phyloP scores from a whole-genome alignment of 2,329 filamentous ascomycete genomes.

The Drechslerella coelobrocha region DNA sequence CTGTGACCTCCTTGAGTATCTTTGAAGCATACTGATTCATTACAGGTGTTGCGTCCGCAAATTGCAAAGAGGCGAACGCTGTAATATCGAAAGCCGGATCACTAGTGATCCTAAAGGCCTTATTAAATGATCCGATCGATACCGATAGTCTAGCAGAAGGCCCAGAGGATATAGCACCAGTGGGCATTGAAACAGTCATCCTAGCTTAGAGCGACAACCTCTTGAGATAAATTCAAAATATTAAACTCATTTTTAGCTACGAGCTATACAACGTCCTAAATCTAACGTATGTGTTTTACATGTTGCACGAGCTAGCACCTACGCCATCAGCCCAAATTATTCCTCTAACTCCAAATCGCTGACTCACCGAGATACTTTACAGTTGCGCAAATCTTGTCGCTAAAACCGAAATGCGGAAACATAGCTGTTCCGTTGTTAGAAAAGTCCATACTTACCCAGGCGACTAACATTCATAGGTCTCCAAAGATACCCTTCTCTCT shows the following conservation, averaged over 20 bases:
- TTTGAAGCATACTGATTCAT: conserved; percentile 15
- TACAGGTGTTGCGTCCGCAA: conserved; percentile 39
- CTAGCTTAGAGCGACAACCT: conserved; percentile 66
- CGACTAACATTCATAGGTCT: conserved; percentile 21
- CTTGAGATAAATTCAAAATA: neutral
- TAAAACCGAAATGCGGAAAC: too few species aligned
- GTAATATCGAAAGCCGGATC: conserved; percentile 46
- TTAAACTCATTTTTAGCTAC: too few species aligned
- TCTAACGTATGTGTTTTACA: too few species aligned
- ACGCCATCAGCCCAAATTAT: too few species aligned
- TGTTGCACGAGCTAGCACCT: too few species aligned
- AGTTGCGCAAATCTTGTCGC: too few species aligned
- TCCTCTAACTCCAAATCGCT: too few species aligned
- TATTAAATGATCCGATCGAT: conserved; percentile 80
- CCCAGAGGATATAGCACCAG: conserved; percentile 72
- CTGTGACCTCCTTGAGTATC: conserved; percentile 59
- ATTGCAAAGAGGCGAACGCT: conserved; percentile 43
- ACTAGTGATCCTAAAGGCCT: conserved; percentile 69
- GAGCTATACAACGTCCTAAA: too few species aligned
- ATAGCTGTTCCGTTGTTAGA: neutral
- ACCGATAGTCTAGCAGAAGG: conserved; percentile 86
- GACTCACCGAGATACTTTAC: too few species aligned
- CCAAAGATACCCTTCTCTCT: conserved; percentile 46
- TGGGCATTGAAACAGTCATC: conserved; percentile 82
- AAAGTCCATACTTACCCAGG: neutral